A percentile compares a stretch with the other conserved stretches of the same genome.
Evolutionary conservation across 805 yeast genomes (phyloP).

Genomic region (Candida boidinii): DNA sequence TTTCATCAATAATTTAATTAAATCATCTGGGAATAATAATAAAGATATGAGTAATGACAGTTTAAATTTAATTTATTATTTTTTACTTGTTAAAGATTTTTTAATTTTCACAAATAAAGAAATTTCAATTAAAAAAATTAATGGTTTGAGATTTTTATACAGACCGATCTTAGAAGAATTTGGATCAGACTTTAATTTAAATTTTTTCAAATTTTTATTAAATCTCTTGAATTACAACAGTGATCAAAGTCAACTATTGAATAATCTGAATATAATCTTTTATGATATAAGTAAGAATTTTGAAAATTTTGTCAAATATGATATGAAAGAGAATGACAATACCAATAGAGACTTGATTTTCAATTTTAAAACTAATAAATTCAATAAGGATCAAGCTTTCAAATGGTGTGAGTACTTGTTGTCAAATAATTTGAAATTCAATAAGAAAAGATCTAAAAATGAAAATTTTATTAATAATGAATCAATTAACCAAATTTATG

Average conservation of each 20-base stretch:
- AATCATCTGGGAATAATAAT: too few species aligned
- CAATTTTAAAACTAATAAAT: too few species aligned
- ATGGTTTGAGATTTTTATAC: constrained; percentile 22
- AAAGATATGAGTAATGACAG: constrained; percentile 8
- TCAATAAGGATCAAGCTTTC: constrained; percentile 9
- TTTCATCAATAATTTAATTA: too few species aligned
- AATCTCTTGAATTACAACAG: constrained; percentile 4
- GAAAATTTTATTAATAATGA: constrained; percentile 10
- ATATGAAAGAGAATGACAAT: neutral
- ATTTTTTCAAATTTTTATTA: constrained; percentile 11
- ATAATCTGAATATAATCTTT: too few species aligned
- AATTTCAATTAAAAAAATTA: constrained; percentile 16
- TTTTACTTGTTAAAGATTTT: constrained; percentile 24
- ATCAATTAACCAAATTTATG: constrained; percentile 5
- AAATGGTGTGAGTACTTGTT: constrained; percentile 20
- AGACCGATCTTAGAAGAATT: constrained; percentile 17
- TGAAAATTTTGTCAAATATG: too few species aligned
- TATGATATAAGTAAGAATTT: too few species aligned
- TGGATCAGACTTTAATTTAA: constrained; percentile 8
- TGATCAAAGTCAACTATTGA: too few species aligned
- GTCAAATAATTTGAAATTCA: constrained; percentile 9
- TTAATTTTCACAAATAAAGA: constrained; percentile 18
- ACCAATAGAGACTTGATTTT: too few species aligned
- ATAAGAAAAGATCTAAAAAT: constrained; percentile 13
- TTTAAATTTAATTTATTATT: constrained; percentile 14